phyloP scores from a whole-genome alignment of 208 protist genomes.

The Trypanosomatidae sp. region DNA sequence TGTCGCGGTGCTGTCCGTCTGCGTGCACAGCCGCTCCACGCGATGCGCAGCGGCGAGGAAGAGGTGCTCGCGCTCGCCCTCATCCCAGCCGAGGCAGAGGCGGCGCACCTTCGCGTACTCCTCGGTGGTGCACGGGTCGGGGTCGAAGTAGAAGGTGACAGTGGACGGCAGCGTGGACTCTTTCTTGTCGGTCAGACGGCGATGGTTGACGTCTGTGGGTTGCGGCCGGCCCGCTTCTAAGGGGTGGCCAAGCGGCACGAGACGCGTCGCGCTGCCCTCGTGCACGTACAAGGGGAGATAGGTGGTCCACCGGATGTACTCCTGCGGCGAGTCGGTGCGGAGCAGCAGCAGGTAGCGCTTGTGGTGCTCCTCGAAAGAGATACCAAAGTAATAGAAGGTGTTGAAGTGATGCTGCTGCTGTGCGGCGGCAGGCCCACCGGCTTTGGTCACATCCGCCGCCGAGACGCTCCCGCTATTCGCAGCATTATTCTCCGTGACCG shows the following conservation, averaged over 20 bases:
- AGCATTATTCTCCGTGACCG: too few species aligned
- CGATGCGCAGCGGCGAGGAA: conserved; percentile 9
- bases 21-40: conserved; percentile 11
- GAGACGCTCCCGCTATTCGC: background rate
- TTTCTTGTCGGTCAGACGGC: conserved; percentile 28
- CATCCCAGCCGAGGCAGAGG: conserved; percentile 46
- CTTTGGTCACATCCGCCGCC: background rate
- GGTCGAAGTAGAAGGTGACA: conserved; percentile 24
- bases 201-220: conserved; percentile 28
- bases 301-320: conserved; percentile 46
- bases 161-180: conserved; percentile 25
- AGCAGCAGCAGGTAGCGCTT: conserved; percentile 59
- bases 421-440: too few species aligned
- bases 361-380: conserved; percentile 48
- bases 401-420: too few species aligned
- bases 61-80: conserved; percentile 45
- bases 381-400: conserved; percentile 55
- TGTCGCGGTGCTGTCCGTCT: conserved; percentile 8
- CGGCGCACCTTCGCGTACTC: conserved; percentile 34
- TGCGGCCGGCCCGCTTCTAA: conserved; percentile 27
- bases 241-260: conserved; percentile 53
- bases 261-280: conserved; percentile 35
- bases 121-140: conserved; percentile 24
- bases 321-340: conserved; percentile 30
- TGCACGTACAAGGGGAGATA: conserved; percentile 50